Evolutionary conservation across 164 flowering plant species (phyloP).

Genomic region (Tinospora cordifolia): DNA sequence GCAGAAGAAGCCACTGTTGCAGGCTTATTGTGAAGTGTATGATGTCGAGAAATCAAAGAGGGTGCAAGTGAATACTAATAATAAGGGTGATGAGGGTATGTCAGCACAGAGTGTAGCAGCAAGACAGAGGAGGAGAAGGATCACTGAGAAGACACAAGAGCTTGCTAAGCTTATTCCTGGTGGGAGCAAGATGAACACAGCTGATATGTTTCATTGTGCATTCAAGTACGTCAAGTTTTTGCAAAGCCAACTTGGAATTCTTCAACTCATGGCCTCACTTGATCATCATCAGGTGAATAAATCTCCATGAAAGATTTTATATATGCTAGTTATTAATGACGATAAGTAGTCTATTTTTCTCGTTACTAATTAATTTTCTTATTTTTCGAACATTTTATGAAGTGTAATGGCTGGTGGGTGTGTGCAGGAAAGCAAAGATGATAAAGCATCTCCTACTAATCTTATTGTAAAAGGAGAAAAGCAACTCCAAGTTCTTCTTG

Average conservation of each 20-base stretch:
- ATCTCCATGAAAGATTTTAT: neutral
- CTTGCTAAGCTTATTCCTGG: constrained; percentile 84
- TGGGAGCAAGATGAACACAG: constrained; percentile 72
- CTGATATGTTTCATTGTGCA: constrained; percentile 83
- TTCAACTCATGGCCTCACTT: constrained; percentile 28
- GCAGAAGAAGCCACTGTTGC: no score
- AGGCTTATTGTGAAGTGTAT: no score
- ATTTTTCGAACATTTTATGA: neutral
- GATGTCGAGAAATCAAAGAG: no score
- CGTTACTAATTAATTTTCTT: neutral
- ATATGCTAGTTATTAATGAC: no score
- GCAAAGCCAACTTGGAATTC: constrained; percentile 63
- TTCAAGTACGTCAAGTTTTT: constrained; percentile 60
- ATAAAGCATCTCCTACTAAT: neutral
- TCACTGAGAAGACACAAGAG: constrained; percentile 77
- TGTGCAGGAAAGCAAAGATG: neutral
- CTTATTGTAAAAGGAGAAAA: neutral
- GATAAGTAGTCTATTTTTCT: neutral
- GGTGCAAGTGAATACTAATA: no score
- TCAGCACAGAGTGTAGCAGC: constrained; percentile 78
- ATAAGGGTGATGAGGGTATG: constrained; percentile 8
- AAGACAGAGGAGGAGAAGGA: constrained; percentile 75
- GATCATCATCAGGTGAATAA: neutral
- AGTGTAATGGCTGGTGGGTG: neutral
- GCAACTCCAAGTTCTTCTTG: constrained; percentile 19